phyloP scores from a whole-genome alignment of 2,329 filamentous ascomycete species.

The Dichotomopilus funicola region DNA sequence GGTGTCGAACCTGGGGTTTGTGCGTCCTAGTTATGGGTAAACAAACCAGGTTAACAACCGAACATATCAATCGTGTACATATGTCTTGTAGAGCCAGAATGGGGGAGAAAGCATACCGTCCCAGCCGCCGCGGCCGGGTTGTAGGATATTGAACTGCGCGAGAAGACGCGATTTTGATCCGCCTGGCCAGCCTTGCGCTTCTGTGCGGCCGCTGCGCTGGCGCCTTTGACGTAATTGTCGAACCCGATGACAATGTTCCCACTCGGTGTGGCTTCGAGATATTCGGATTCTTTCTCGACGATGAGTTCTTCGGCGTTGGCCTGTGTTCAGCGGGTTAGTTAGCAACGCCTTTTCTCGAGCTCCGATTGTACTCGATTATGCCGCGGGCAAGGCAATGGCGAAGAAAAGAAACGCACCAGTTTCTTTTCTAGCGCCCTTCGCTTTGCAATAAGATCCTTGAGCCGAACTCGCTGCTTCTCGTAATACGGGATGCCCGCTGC shows the following conservation, averaged over 20 bases:
- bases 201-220: constrained; percentile 54
- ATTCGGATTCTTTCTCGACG: constrained; percentile 72
- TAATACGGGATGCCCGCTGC: constrained; percentile 57
- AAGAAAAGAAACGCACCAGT: constrained; percentile 24
- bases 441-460: constrained; percentile 60
- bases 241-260: constrained; percentile 98
- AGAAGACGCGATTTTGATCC: constrained; percentile 70
- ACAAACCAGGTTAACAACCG: too few relatives aligned
- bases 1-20: constrained; percentile 41
- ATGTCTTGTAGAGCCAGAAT: background rate
- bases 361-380: background rate
- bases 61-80: too few relatives aligned
- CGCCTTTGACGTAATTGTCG: constrained; percentile 95
- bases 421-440: constrained; percentile 48
- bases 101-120: constrained; percentile 5
- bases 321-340: constrained; percentile 12
- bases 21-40: constrained; percentile 30
- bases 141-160: constrained; percentile 57
- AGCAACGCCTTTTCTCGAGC: too few relatives aligned
- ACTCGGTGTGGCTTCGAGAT: constrained; percentile 80
- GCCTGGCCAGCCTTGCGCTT: constrained; percentile 58
- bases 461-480: constrained; percentile 61
- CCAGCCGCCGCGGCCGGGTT: constrained; percentile 34
- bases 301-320: constrained; percentile 65
- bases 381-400: too few relatives aligned